Evolutionary conservation across 2,329 filamentous ascomycete species (phyloP).

Genomic region (Magnaporthales sp.): DNA sequence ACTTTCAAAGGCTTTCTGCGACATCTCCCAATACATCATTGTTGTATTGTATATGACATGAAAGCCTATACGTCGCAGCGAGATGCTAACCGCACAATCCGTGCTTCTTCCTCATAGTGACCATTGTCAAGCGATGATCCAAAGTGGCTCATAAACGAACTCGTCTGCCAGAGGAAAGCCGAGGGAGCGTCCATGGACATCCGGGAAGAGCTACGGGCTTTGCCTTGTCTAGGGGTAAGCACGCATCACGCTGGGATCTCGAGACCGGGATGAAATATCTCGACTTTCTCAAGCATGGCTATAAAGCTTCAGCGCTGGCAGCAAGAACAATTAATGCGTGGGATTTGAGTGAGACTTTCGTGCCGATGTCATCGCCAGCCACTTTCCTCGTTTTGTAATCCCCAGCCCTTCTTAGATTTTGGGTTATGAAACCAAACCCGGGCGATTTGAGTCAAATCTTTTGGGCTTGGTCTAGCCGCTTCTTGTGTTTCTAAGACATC

Average conservation of each 20-base stretch:
- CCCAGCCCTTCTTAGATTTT: not conserved
- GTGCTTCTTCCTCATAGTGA: slow-evolving; percentile 32
- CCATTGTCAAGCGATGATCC: slow-evolving; percentile 60
- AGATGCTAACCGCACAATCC: not conserved
- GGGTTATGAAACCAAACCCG: not conserved
- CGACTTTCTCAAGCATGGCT: not conserved
- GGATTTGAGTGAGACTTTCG: not conserved
- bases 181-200: not conserved
- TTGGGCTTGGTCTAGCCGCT: not conserved
- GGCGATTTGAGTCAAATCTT: not conserved
- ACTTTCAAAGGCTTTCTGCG: not conserved
- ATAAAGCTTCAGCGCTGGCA: not conserved
- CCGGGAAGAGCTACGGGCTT: not conserved
- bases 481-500: not conserved
- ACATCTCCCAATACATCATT: not conserved
- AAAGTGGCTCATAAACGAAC: not conserved
- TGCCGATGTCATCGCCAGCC: not conserved
- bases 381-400: not conserved
- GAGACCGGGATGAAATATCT: not conserved
- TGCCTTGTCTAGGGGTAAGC: not conserved
- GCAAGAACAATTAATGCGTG: not conserved
- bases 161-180: not conserved
- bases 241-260: not conserved
- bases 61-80: not conserved
- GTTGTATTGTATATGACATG: not conserved